Base-by-base conservation (phyloP, 2,329 filamentous ascomycete species). In the Arthroderma sp. region DNA sequence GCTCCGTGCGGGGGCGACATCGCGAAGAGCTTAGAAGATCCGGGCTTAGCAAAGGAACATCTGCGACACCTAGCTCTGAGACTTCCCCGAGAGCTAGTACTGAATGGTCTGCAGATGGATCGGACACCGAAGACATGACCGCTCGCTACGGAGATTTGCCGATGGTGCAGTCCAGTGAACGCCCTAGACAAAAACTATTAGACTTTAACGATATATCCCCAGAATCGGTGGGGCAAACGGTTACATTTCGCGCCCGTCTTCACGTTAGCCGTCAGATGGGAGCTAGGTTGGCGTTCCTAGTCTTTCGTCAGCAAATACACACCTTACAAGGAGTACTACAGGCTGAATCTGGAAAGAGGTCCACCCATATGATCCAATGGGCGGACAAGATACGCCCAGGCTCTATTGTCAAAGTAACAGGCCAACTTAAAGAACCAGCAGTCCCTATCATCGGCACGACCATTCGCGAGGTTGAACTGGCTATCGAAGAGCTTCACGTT, bases 281-380 rank as follows among this genome's bases (percentile, higher is more conserved):
- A 58, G 75, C 84, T 54, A 82, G 83, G 53, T 71, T 94, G 31
- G 84, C 86, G 55, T 94, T 94, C 63, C 68, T 94, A 37, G 75
- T 94, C 47, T 82, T 94, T 58, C 81, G 88, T 45, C 86, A 94
- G 64, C 83, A 88, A 65, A 79, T 83, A 8, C 73, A 76, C 52
- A 91, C 86, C 27, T 77, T 94, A 42, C 88, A 95, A 63, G 87
- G 86, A 50, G 84, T 94, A 2, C 69, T 95, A 36, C 69, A 77
- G 22, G 67, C 71, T 48, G 69, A 74, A 52, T 68, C 78, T 51
- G 75, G 77, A 5, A 68, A 70, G 40, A 72, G 83, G 7, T 82
- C 82, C 1, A 73, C 78, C 47, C 74, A 83, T 55, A 89, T 94
- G 73, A 72, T 94, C 29, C 81, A 84, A 58, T 94, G 86, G 83